Evolutionary conservation across 2,329 filamentous ascomycete genomes (phyloP).

Genomic region (Trichothecium roseum): DNA sequence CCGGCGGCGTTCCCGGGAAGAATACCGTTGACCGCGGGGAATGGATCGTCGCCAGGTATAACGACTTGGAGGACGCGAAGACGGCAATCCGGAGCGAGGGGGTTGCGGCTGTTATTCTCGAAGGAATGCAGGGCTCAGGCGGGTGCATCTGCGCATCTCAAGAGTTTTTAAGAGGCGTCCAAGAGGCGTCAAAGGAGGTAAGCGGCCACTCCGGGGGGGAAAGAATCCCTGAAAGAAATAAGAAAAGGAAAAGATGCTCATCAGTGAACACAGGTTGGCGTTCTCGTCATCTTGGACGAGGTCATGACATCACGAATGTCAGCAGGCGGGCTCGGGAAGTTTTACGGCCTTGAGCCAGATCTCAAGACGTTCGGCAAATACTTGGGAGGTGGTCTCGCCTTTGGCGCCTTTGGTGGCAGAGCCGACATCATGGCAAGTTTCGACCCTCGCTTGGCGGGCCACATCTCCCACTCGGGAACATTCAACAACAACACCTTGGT

Average conservation of each 20-base stretch:
- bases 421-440: conserved; percentile 48
- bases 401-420: conserved; percentile 56
- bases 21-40: conserved; percentile 41
- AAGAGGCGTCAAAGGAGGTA: conserved; percentile 30
- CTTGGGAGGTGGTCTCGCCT: conserved; percentile 54
- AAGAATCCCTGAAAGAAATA: no score
- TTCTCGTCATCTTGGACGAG: conserved; percentile 59
- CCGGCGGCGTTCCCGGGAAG: conserved; percentile 18
- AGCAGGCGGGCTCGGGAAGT: conserved; percentile 34
- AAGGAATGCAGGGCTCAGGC: conserved; percentile 55
- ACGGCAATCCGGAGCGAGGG: conserved; percentile 30
- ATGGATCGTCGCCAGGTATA: conserved; percentile 52
- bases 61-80: conserved; percentile 39
- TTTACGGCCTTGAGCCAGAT: conserved; percentile 41
- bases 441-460: conserved; percentile 31
- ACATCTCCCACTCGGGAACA: conserved; percentile 48
- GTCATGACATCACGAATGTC: conserved; percentile 56
- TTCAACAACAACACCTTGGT: conserved; percentile 58
- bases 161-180: conserved; percentile 42
- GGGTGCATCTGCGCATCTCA: conserved; percentile 41
- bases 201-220: no score
- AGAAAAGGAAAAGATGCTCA: no score
- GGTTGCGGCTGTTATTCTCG: conserved; percentile 54
- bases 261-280: conserved; percentile 24
- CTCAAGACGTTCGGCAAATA: conserved; percentile 57